Evolutionary conservation across 805 yeast genomes (phyloP).

Genomic region (Metschnikowia cubensis): DNA sequence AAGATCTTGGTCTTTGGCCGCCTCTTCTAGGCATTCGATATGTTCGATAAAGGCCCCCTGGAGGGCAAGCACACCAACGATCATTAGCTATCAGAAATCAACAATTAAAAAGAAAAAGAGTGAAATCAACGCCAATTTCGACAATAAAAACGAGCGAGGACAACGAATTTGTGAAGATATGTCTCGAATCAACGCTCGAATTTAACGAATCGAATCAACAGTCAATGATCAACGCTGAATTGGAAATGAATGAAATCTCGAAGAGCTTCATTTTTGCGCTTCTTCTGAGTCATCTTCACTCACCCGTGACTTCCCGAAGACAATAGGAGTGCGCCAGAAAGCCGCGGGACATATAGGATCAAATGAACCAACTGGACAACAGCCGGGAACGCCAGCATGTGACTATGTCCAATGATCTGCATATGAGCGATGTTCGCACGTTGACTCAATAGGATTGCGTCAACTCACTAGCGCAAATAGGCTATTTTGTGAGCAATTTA

Average conservation of each 20-base stretch:
- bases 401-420: neutral
- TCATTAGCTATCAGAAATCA: neutral
- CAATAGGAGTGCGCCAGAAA: neutral
- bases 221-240: neutral
- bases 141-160: neutral
- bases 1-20: slow-evolving; percentile 11
- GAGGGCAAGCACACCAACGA: slow-evolving; percentile 67
- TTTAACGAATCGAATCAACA: neutral
- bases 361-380: neutral
- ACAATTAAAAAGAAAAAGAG: neutral
- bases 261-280: neutral
- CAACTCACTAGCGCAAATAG: too few relatives aligned
- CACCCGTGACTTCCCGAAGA: neutral
- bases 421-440: neutral
- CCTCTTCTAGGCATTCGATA: slow-evolving; percentile 28
- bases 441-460: neutral
- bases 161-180: too few relatives aligned
- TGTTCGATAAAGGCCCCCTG: slow-evolving; percentile 82
- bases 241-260: neutral
- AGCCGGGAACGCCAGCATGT: neutral
- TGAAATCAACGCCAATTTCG: neutral
- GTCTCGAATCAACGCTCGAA: neutral
- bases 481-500: neutral
- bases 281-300: neutral
- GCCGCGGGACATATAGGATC: neutral